These are phyloP conservation scores for Candida vartiovaarae DNA, from an alignment of 805 yeast species.

Conservation along the genomic window DNA sequence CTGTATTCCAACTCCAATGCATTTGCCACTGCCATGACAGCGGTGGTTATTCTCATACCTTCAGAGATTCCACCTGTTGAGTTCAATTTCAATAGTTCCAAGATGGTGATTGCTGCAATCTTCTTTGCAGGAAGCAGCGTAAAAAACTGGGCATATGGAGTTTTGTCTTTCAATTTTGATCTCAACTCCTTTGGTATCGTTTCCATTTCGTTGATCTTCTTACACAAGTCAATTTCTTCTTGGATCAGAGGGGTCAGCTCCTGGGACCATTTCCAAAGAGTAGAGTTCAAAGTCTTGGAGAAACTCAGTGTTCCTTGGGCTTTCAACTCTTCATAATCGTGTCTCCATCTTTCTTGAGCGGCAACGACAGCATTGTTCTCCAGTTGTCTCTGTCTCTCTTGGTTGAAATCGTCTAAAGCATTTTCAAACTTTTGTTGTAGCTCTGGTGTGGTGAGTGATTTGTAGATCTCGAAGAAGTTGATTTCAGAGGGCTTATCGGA, in stretches of 20 bases:
- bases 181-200: constrained; percentile 14
- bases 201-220: constrained; percentile 29
- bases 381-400: constrained; percentile 64
- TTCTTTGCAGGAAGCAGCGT: constrained; percentile 69
- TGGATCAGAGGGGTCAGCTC: constrained; percentile 64
- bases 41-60: constrained; percentile 80
- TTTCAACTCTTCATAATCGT: constrained; percentile 62
- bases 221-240: constrained; percentile 55
- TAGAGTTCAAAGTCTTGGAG: constrained; percentile 58
- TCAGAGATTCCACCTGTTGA: constrained; percentile 70
- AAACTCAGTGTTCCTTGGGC: constrained; percentile 48
- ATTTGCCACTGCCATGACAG: constrained; percentile 73
- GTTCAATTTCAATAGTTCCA: constrained; percentile 70
- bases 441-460: constrained; percentile 37
- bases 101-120: constrained; percentile 74
- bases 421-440: constrained; percentile 52
- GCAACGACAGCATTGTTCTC: constrained; percentile 80
- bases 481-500: constrained; percentile 24
- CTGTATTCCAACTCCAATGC: constrained; percentile 82
- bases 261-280: constrained; percentile 79
- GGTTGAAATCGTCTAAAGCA: constrained; percentile 62
- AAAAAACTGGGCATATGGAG: constrained; percentile 71
- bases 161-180: constrained; percentile 32
- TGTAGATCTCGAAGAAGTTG: constrained; percentile 65
- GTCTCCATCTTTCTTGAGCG: constrained; percentile 85